These are phyloP conservation scores for Boletus chippewaensis DNA, from an alignment of 1,284 basidiomycete species.

Conservation along the genomic window DNA sequence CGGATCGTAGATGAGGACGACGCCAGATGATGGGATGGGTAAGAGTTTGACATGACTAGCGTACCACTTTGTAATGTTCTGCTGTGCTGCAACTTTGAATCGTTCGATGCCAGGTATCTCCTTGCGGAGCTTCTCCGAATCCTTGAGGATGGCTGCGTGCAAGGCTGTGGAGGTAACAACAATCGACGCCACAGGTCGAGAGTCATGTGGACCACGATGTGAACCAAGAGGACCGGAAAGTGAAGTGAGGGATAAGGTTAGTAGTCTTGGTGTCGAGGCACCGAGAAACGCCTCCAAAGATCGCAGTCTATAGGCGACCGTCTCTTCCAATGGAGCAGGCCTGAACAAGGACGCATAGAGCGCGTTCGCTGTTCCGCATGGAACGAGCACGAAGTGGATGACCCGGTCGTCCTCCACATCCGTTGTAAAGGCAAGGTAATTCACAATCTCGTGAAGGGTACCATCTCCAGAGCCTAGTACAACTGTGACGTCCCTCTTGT, in stretches of 20 bases:
- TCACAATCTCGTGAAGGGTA: slow-evolving; percentile 83
- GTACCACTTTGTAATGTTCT: slow-evolving; percentile 75
- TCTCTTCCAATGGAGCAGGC: slow-evolving; percentile 25
- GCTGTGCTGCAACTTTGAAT: slow-evolving; percentile 77
- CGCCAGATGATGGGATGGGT: slow-evolving; percentile 35
- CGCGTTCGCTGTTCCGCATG: slow-evolving; percentile 92
- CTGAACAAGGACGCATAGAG: slow-evolving; percentile 68
- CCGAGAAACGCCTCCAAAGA: slow-evolving; percentile 47
- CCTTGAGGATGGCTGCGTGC: slow-evolving; percentile 82
- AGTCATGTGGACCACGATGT: slow-evolving; percentile 15
- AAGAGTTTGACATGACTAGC: slow-evolving; percentile 52
- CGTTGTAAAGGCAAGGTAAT: slow-evolving; percentile 41
- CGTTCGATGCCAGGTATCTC: slow-evolving; percentile 73
- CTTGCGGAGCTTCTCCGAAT: slow-evolving; percentile 71
- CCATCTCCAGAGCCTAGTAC: slow-evolving; percentile 83
- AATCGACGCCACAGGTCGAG: slow-evolving; percentile 38
- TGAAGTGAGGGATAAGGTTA: slow-evolving; percentile 56
- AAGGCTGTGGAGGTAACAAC: slow-evolving; percentile 75
- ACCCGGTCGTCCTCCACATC: slow-evolving; percentile 22
- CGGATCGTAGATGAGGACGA: slow-evolving; percentile 60
- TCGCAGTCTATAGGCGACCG: slow-evolving; percentile 43
- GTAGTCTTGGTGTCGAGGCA: slow-evolving; percentile 34
- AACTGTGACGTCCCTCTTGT: slow-evolving; percentile 37
- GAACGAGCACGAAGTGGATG: slow-evolving; percentile 52
- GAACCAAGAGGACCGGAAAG: slow-evolving; percentile 33